Evolutionary conservation across 192 early-diverging fungal species (phyloP).

Genomic region (Dimargaris cristalligena): DNA sequence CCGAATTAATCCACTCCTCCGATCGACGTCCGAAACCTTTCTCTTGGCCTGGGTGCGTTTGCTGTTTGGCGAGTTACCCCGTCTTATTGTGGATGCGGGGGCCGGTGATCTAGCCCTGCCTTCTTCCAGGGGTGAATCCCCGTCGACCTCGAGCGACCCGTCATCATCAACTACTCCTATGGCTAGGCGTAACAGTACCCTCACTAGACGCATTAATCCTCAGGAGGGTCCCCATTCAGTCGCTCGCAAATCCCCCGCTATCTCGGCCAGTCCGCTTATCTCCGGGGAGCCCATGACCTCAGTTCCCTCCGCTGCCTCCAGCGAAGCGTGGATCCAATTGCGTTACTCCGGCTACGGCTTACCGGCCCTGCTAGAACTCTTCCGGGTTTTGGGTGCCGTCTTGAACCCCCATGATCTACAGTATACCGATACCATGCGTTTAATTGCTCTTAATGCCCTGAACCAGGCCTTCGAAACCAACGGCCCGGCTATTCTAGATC

Average conservation of each 20-base stretch:
- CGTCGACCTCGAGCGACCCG: background rate
- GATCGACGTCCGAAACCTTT: constrained; percentile 27
- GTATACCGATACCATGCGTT: constrained; percentile 86
- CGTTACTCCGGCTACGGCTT: constrained; percentile 39
- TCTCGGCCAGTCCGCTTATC: background rate
- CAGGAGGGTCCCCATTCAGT: too few species aligned
- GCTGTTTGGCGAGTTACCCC: constrained; percentile 18
- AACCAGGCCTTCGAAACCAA: constrained; percentile 75
- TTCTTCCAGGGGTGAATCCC: background rate
- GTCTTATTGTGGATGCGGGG: background rate
- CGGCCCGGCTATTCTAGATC: constrained; percentile 51
- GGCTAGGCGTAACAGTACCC: too few species aligned
- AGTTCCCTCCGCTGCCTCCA: background rate
- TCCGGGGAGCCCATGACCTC: background rate
- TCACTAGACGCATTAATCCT: background rate
- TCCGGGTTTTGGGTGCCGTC: constrained; percentile 78
- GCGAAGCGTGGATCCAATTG: background rate
- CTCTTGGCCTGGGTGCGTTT: constrained; percentile 25
- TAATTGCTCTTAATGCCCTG: constrained; percentile 77
- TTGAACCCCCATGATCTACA: constrained; percentile 78
- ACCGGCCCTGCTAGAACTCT: constrained; percentile 74
- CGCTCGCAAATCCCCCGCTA: too few species aligned
- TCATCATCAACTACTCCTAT: too few species aligned
- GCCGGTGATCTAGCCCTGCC: background rate
- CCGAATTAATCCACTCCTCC: constrained; percentile 49